Base-by-base conservation (phyloP, 495 filamentous ascomycete genomes). In the Penicillium pulvis region DNA sequence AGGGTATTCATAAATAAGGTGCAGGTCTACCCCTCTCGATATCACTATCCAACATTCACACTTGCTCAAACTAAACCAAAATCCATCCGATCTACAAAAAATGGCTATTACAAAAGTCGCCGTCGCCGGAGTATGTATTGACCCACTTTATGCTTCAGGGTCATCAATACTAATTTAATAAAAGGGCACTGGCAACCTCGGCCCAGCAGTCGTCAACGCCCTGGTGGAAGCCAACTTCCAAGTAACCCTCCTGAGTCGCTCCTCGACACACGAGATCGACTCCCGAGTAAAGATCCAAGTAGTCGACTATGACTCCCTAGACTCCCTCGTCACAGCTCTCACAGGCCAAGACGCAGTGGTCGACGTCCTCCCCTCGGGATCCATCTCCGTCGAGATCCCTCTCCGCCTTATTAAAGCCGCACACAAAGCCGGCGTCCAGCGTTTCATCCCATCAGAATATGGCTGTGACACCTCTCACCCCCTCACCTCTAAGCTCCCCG, bases 391-490 rank as follows among this genome's bases (percentile, higher is more conserved):
- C 6, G 57, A 60, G 1, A 62, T 59, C 0, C 83, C 89, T 56
- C 67, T 67, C 8, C 55, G 63, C 0, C 72, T 87, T 24, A 78
- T 90, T 12, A 85, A 90, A 52, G 88, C 87, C 2, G 79, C 85
- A 0, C 65, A 84, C 17, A 75, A 76, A 0, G 86, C 83, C 1
- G 79, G 80, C 14, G 84, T 90, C 3, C 75, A 79, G 65, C 80
- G 86, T 28, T 86, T 87, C 59, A 74, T 90, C 44, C 87, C 86
- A 0, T 83, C 81, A 11, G 85, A 88, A 59, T 91, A 84, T 57
- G 88, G 87, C 39, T 71, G 65, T 45, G 73, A 85, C 52, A 71
- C 71, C 1, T 57, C 76, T 51, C 77, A 86, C 47, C 63, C 71
- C 6, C 67, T 73, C 6, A 59, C 60, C 3, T 39, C 60, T 4